phyloP scores from a whole-genome alignment of 805 yeast species.

The Candida arabinofermentans region DNA sequence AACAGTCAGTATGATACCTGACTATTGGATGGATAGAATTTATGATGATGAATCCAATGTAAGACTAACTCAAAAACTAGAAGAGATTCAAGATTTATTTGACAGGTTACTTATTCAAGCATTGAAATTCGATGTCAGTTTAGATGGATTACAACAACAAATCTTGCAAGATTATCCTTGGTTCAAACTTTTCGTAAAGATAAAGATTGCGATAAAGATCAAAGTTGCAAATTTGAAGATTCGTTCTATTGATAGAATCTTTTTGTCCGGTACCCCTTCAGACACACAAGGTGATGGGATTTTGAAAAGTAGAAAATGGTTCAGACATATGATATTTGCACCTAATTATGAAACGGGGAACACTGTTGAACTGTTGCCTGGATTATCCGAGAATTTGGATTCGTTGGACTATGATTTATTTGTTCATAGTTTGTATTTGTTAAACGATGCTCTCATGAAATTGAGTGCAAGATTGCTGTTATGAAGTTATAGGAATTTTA shows the following conservation, averaged over 20 bases:
- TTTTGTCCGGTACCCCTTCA: conserved; percentile 31
- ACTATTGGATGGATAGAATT: conserved; percentile 26
- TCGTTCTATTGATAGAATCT: conserved; percentile 52
- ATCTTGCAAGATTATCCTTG: conserved; percentile 72
- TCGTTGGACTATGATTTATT: conserved; percentile 39
- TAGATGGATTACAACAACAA: conserved; percentile 40
- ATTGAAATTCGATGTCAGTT: conserved; percentile 16
- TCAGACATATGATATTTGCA: conserved; percentile 61
- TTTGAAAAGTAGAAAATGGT: conserved; percentile 49
- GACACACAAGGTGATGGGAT: conserved; percentile 33
- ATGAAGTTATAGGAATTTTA: not conserved
- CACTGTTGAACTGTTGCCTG: conserved; percentile 53
- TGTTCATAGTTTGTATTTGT: conserved; percentile 11
- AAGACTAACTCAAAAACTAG: conserved; percentile 10
- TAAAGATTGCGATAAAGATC: conserved; percentile 53
- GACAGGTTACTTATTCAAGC: conserved; percentile 10
- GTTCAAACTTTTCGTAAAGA: conserved; percentile 60
- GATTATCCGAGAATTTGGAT: conserved; percentile 51
- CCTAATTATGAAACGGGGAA: conserved; percentile 51
- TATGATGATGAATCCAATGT: conserved; percentile 23
- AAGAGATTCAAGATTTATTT: conserved; percentile 5
- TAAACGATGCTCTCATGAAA: conserved; percentile 7
- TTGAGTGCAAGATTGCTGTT: conserved; percentile 11
- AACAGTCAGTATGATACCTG: conserved; percentile 24
- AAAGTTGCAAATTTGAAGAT: conserved; percentile 51